A percentile compares a stretch with the other conserved stretches of the same genome.
These are phyloP conservation scores for Curvularia spicifera DNA, from an alignment of 2,329 filamentous ascomycete genomes.

Conservation along the genomic window DNA sequence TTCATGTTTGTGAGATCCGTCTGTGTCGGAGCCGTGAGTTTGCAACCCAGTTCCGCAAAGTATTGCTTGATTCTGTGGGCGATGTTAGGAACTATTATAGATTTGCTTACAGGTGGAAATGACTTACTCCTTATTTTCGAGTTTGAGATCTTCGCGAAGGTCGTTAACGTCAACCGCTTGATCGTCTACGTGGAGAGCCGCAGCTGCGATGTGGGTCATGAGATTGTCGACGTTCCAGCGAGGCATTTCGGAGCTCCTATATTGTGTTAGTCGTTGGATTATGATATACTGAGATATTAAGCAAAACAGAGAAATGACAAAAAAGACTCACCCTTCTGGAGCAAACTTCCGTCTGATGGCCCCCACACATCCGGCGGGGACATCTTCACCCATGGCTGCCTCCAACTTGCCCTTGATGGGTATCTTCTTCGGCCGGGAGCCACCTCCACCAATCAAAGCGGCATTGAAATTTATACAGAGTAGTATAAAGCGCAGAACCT, in stretches of 20 bases:
- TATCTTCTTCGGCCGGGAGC: conserved; percentile 55
- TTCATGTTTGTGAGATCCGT: conserved; percentile 59
- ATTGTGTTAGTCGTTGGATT: conserved; percentile 15
- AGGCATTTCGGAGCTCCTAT: conserved; percentile 60
- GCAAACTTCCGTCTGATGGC: conserved; percentile 67
- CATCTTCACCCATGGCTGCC: conserved; percentile 61
- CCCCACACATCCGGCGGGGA: conserved; percentile 32
- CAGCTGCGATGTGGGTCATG: conserved; percentile 73
- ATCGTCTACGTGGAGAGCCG: conserved; percentile 74
- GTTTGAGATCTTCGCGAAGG: conserved; percentile 72
- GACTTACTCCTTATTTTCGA: conserved; percentile 69
- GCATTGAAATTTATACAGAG: conserved; percentile 58
- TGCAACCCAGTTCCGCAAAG: conserved; percentile 77
- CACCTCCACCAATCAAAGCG: conserved; percentile 44
- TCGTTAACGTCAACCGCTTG: conserved; percentile 74
- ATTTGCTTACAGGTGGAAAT: no score
- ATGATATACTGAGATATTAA: background rate
- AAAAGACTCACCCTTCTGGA: conserved; percentile 35
- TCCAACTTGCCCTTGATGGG: conserved; percentile 70
- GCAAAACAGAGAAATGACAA: background rate
- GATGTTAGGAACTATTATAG: conserved; percentile 14
- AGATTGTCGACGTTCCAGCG: conserved; percentile 76
- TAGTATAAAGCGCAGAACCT: conserved; percentile 57
- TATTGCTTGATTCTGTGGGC: conserved; percentile 65
- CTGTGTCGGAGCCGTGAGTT: conserved; percentile 58